Evolutionary conservation across 768 basidiomycete species (phyloP), one percentile per base, ranked within the genome.

Genomic region (Hygrophoropsis aurantiaca): DNA sequence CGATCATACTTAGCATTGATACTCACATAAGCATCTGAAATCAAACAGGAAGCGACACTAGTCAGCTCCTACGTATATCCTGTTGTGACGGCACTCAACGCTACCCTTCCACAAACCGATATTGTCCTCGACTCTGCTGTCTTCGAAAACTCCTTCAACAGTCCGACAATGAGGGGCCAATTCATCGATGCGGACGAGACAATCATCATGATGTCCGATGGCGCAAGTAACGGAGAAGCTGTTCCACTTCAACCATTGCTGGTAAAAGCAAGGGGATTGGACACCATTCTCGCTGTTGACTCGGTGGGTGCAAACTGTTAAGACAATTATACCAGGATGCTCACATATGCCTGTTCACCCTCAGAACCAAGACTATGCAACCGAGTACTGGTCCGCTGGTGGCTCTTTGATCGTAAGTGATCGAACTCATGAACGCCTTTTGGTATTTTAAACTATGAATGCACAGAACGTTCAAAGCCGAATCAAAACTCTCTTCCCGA

Each of bases 191-290:
- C 54, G 3, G 45, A 49, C 10, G 47, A 61, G 45, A 43, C 50
- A 5, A 50, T 58, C 27, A 52, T 68, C n/a, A 42, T 58, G 44
- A 39, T 67, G 21, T 56, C 58, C 33, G 65, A 67, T 40, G 65
- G 65, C 16, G 66, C 65, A 18, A 59, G 60, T 42, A 53, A 65
- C 35, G 64, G 66, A 26, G 58, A 66, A 27, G 66, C 72, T 48
- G 52, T 74, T 18, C 72, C 73, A 3, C 36, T 74, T 19, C 67
- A 68, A 40, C 74, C 74, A 2, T 61, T 75, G 8, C 58, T 74
- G 18, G 61, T 71, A 41, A 62, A 67, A 19, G 58, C 58, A 7
- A 64, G 75, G 39, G 58, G 55, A 2, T 58, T 74, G 40, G 75
- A 48, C 18, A 37, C 32, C 15, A 37, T 48, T 27, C 41, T 48